Evolutionary conservation across 1,284 basidiomycete species (phyloP), one percentile per base, ranked within the genome.

Genomic region (Agaricales sp.): DNA sequence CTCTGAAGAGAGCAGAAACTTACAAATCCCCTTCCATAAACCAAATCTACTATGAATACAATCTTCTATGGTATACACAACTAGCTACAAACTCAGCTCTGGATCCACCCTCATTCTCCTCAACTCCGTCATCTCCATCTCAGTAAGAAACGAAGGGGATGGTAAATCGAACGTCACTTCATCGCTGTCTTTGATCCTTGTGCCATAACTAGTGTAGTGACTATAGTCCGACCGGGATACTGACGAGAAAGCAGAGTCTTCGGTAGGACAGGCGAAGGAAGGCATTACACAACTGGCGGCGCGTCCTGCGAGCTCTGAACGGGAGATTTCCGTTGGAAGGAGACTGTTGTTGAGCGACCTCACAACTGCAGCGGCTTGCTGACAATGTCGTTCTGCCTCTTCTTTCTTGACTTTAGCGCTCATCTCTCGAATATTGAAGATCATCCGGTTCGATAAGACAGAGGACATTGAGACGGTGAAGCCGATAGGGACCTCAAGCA

Each of bases 381-480:
- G 38, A 52, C 47, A 38, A 50, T 35, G 24, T 50, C 52, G 14
- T 43, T 16, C 39, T 18, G 46, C 25, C 46, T 56, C 58, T 12
- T 58, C 55, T 2, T 56, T 49, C 26, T 63, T 61, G 3, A 65
- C 48, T 19, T 64, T 59, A 14, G 57, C 62, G 49, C 68, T 67
- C 51, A 70, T 66, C 37, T 65, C 62, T 11, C 75, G 73, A 22
- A 80, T 69, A 52, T 79, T 80, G 19, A 80, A 64, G 20, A 76
- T 69, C 12, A 80, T 67, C 19, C 77, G 66, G 56, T 73, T 79
- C 4, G 73, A 68, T 50, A 80, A 65, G 2, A 78, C 72, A 57
- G 73, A 77, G 0, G 78, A 75, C 59, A 80, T 64, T 2, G 77
- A 73, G 14, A 78, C 67, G 1, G 75, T 67, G 61, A 79, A 80